Conservation (phyloP, 371 early-diverging fungal species). For the Pancytospora philotis region DNA sequence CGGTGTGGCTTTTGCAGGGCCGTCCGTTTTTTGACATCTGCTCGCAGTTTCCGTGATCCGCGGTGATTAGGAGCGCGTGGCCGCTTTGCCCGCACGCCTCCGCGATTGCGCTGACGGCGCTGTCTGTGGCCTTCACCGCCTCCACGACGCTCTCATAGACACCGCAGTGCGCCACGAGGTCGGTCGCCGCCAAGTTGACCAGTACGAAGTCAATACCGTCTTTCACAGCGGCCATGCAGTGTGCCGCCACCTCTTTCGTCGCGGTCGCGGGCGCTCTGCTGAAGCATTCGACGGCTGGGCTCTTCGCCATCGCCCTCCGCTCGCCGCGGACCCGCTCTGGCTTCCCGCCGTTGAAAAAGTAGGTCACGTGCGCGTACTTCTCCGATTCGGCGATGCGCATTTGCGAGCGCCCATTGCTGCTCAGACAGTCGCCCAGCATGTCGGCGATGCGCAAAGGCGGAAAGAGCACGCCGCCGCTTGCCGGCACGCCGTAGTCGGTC, state of each 20-base stretch:
- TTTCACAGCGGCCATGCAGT: slow-evolving; percentile 59
- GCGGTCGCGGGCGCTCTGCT: slow-evolving; percentile 88
- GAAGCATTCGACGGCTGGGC: slow-evolving; percentile 88
- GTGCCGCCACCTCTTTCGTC: slow-evolving; percentile 71
- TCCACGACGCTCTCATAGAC: slow-evolving; percentile 76
- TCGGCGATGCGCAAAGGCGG: slow-evolving; percentile 84
- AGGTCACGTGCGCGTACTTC: slow-evolving; percentile 99
- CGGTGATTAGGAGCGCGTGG: slow-evolving; percentile 83
- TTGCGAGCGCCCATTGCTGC: slow-evolving; percentile 70
- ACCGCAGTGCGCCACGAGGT: slow-evolving; percentile 92
- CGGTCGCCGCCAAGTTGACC: slow-evolving; percentile 97
- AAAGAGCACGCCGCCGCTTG: slow-evolving; percentile 72
- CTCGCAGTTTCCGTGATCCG: slow-evolving; percentile 99
- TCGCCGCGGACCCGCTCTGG: slow-evolving; percentile 75
- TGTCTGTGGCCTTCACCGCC: slow-evolving; percentile 83
- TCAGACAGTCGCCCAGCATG: slow-evolving; percentile 86
- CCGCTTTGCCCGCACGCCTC: slow-evolving; percentile 74
- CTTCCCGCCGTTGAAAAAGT: slow-evolving; percentile 97
- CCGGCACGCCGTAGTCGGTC: slow-evolving; percentile 91
- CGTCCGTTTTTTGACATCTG: slow-evolving; percentile 81
- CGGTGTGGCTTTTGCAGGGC: slow-evolving; percentile 68
- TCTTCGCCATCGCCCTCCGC: slow-evolving; percentile 74
- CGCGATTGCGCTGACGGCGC: slow-evolving; percentile 78
- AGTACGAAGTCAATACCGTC: slow-evolving; percentile 71
- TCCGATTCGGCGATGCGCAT: slow-evolving; percentile 91